phyloP scores from a whole-genome alignment of 306 rosid genomes.

The Crataegus laevigata region DNA sequence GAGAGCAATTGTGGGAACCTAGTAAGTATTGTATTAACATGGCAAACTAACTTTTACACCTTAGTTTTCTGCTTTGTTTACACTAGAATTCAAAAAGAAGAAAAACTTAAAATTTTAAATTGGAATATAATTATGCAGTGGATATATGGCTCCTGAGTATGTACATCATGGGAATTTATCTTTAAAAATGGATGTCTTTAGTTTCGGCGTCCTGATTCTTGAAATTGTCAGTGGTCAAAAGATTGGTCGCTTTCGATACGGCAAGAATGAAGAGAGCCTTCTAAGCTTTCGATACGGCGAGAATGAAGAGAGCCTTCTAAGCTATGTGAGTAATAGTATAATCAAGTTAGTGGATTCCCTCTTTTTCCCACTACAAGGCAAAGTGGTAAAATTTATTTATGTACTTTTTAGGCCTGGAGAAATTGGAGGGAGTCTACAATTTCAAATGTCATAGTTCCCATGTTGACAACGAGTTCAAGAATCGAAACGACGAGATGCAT shows the following conservation, averaged over 20 bases:
- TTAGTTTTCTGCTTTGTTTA: not conserved
- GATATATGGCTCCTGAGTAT: constrained; percentile 26
- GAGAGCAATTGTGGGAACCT: not conserved
- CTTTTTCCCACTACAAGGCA: too few relatives aligned
- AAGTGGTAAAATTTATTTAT: not conserved
- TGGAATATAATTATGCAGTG: not conserved
- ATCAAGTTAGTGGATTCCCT: not conserved
- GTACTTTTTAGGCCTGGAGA: not conserved
- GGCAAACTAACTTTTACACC: not conserved
- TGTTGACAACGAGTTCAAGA: not conserved
- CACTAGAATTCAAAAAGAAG: not conserved
- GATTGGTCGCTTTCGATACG: not conserved
- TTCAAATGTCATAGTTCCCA: not conserved
- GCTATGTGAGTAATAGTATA: not conserved
- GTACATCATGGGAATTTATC: not conserved
- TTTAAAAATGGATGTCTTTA: constrained; percentile 16
- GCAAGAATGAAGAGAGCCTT: not conserved
- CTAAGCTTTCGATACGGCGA: not conserved
- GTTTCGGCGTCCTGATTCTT: constrained; percentile 7
- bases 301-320: not conserved
- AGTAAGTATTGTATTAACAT: not conserved
- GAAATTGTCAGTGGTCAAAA: constrained; percentile 13
- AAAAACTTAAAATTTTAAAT: not conserved
- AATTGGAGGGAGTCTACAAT: not conserved
- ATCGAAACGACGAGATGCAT: not conserved